Evolutionary conservation across 306 rosid species (phyloP).

Genomic region (Parietaria judaica): DNA sequence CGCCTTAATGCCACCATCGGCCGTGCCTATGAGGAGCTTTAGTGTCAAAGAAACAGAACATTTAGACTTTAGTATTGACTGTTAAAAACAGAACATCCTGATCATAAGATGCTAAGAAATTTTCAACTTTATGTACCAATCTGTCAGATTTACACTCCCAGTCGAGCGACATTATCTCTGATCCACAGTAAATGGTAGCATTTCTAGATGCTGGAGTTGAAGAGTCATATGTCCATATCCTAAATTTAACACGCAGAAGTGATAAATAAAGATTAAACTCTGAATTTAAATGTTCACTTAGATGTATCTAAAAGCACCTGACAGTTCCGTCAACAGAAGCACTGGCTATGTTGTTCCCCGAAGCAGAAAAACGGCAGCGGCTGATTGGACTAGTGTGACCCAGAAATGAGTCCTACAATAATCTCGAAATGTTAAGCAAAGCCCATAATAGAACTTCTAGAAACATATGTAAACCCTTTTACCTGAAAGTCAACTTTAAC

Average conservation of each 20-base stretch:
- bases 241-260: slow-evolving; percentile 21
- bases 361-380: slow-evolving; percentile 86
- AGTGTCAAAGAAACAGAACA: slow-evolving; percentile 30
- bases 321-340: slow-evolving; percentile 94
- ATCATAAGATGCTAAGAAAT: not conserved
- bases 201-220: slow-evolving; percentile 87
- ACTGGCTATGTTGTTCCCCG: slow-evolving; percentile 93
- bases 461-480: slow-evolving; percentile 11
- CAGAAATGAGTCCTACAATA: slow-evolving; percentile 80
- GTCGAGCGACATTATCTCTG: slow-evolving; percentile 84
- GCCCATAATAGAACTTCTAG: slow-evolving; percentile 16
- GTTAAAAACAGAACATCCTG: not conserved
- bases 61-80: slow-evolving; percentile 12
- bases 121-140: slow-evolving; percentile 56
- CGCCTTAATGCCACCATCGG: slow-evolving; percentile 86
- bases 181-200: slow-evolving; percentile 94
- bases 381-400: slow-evolving; percentile 93
- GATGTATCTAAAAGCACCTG: slow-evolving; percentile 48
- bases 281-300: not conserved
- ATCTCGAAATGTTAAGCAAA: slow-evolving; percentile 25
- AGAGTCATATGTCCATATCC: slow-evolving; percentile 95
- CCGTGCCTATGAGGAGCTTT: slow-evolving; percentile 96
- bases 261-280: slow-evolving; percentile 18
- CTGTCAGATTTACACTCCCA: slow-evolving; percentile 99
- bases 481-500: slow-evolving; percentile 89